Evolutionary conservation across 805 yeast species (phyloP).

Genomic region (Dipodascopsis uninucleata): DNA sequence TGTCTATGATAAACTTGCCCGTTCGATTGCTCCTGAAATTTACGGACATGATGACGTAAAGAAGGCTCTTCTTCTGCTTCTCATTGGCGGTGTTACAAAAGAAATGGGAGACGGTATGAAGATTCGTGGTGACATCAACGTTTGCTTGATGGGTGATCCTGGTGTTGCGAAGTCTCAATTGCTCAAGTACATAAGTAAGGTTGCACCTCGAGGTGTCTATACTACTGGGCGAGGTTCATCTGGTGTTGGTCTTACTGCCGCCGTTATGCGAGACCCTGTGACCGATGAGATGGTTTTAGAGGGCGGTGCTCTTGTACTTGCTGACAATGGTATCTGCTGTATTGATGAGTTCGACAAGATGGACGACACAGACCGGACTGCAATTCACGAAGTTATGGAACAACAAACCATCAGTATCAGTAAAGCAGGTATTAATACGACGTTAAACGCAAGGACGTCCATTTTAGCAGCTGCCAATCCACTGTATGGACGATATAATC

Average conservation of each 20-base stretch:
- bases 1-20: conserved; percentile 73
- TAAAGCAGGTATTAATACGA: conserved; percentile 95
- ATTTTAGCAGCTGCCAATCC: conserved; percentile 99
- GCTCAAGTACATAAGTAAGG: conserved; percentile 81
- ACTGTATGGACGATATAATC: conserved; percentile 88
- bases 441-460: conserved; percentile 91
- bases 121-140: conserved; percentile 94
- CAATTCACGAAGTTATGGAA: conserved; percentile 99
- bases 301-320: conserved; percentile 96
- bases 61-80: conserved; percentile 75
- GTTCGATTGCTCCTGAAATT: conserved; percentile 95
- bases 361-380: conserved; percentile 96
- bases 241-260: conserved; percentile 98
- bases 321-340: conserved; percentile 97
- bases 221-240: conserved; percentile 99
- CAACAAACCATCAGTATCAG: conserved; percentile 97
- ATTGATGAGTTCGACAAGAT: conserved; percentile 98
- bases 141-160: conserved; percentile 98
- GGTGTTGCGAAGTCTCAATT: conserved; percentile 99
- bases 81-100: conserved; percentile 95
- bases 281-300: conserved; percentile 97
- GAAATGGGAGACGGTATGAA: conserved; percentile 94
- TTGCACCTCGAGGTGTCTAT: conserved; percentile 94
- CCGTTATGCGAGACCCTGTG: conserved; percentile 98
- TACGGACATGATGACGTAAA: conserved; percentile 92